Base-by-base conservation (phyloP, 2,329 filamentous ascomycete species). In the Fusarium sp. region DNA sequence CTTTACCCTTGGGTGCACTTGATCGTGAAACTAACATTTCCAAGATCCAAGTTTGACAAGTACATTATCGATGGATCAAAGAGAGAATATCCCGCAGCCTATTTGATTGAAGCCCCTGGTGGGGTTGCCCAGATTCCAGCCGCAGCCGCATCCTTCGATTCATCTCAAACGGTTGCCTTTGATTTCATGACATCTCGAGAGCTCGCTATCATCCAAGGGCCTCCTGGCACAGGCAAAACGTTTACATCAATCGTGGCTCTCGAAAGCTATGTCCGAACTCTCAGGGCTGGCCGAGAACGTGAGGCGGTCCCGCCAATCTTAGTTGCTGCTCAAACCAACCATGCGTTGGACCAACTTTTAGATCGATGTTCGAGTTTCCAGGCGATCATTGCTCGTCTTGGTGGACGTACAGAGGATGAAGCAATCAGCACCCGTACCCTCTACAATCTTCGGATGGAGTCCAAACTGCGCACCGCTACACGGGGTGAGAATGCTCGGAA, bases 321-420 rank as follows among this genome's bases (percentile, higher is more conserved):
- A 20, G 83, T 97, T 5, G 86, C 93, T 0, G 93, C 93, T 9
- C 93, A 97, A 71, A 97, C 94, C 0, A 97, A 97, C 60, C 93
- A 97, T 77, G 94, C 94, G 0, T 80, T 97, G 1, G 94, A 97
- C 70, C 94, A 97, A 74, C 82, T 97, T 0, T 81, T 97, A 0
- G 79, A 81, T 1, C 87, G 90, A 54, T 83, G 93, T 17, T 81
- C 88, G 2, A 54, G 70, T 1, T 77, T 75, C 4, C 91, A 77
- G 6, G 63, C 67, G 83, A 83, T 87, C 2, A 89, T 94, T 57
- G 79, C 82, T 11, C 83, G 85, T 4, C 74, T 87, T 11, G 93
- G 93, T 40, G 88, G 89, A 4, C 86, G 91, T 28, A 92, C 90
- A 19, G 85, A 87, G 50, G 89, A 92, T 61, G 78, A 82, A 1